Percentiles rank a stretch among this genome's conserved stretches.
Conservation (phyloP, 805 yeast genomes). For the Metschnikowia shivogae region DNA sequence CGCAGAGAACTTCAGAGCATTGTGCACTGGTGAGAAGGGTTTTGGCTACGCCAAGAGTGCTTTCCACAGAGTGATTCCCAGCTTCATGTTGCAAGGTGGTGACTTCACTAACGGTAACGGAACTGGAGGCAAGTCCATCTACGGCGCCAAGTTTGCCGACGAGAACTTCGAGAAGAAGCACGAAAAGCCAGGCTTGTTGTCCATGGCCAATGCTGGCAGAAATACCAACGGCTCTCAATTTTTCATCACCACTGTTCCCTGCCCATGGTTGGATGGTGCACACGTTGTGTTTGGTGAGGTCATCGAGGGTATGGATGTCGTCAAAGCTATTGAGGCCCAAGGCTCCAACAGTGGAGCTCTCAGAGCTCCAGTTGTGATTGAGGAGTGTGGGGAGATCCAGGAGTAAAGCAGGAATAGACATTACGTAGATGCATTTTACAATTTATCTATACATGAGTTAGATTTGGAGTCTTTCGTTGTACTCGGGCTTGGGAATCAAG, state of each 20-base stretch:
- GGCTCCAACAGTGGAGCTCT: conserved; percentile 22
- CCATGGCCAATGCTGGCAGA: conserved; percentile 19
- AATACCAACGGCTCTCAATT: conserved; percentile 18
- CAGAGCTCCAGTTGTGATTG: conserved; percentile 20
- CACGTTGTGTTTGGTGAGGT: conserved; percentile 28
- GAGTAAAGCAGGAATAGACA: conserved; percentile 9
- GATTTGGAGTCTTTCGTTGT: conserved; percentile 32
- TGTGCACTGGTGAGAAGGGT: conserved; percentile 19
- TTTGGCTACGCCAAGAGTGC: conserved; percentile 16
- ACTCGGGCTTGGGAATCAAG: conserved; percentile 34
- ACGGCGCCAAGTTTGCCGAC: conserved; percentile 17
- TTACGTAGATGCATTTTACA: conserved; percentile 6
- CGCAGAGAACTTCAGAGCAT: conserved; percentile 18
- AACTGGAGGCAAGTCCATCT: conserved; percentile 17
- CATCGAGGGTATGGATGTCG: conserved; percentile 23
- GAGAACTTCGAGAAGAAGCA: conserved; percentile 16
- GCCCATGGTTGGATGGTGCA: conserved; percentile 27
- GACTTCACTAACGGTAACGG: conserved; percentile 17
- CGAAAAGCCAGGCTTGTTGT: conserved; percentile 17
- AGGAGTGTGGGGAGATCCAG: conserved; percentile 26
- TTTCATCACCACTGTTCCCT: conserved; percentile 19
- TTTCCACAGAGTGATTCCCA: conserved; percentile 18
- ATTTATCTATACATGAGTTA: conserved; percentile 15
- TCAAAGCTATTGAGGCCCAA: conserved; percentile 23
- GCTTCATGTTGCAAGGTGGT: conserved; percentile 19